phyloP scores from a whole-genome alignment of 1,139 yeast species.

The Sporopachydermia cereana region DNA sequence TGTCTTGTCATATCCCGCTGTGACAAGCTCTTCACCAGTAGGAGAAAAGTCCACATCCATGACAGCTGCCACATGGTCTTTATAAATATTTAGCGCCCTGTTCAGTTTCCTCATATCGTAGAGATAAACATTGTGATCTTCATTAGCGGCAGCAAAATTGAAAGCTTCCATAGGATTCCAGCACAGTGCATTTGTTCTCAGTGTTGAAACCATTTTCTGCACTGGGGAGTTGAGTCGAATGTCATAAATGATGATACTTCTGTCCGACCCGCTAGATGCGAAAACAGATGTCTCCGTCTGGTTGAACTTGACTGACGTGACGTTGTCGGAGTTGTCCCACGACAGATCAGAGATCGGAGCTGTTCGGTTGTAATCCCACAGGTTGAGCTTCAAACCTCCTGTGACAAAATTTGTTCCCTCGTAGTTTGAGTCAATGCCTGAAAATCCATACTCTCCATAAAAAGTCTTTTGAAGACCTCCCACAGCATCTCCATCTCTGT shows the following conservation, averaged over 20 bases:
- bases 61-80: conserved; percentile 95
- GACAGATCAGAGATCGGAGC: conserved; percentile 67
- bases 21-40: conserved; percentile 90
- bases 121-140: conserved; percentile 88
- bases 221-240: conserved; percentile 87
- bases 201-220: conserved; percentile 73
- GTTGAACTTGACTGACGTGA: conserved; percentile 74
- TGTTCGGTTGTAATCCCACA: conserved; percentile 82
- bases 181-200: conserved; percentile 76
- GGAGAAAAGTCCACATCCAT: conserved; percentile 93
- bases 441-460: conserved; percentile 75
- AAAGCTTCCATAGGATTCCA: conserved; percentile 99
- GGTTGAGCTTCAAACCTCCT: conserved; percentile 78
- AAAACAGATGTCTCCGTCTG: conserved; percentile 80
- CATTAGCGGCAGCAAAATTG: conserved; percentile 83
- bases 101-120: conserved; percentile 94
- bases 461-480: conserved; percentile 60
- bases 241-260: conserved; percentile 84
- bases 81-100: conserved; percentile 69
- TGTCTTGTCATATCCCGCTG: conserved; percentile 93
- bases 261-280: conserved; percentile 89
- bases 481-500: conserved; percentile 20
- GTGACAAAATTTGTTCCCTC: conserved; percentile 70
- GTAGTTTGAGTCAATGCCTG: conserved; percentile 78
- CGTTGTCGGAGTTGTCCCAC: conserved; percentile 88